phyloP scores from a whole-genome alignment of 306 rosid genomes.

The Inga leiocalycina region DNA sequence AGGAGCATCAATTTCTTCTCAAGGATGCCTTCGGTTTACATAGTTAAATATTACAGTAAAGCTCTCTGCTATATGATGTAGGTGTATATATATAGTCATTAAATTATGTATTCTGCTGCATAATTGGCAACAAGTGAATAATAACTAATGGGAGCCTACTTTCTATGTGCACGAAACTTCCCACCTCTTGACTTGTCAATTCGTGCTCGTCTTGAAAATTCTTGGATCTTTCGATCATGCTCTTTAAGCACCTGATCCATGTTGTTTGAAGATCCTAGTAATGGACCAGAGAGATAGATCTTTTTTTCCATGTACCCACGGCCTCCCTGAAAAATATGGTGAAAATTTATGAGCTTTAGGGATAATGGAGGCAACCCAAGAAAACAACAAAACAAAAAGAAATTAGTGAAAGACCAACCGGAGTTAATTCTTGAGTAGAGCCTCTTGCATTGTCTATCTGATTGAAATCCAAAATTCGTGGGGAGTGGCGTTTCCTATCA shows the following conservation, averaged over 20 bases:
- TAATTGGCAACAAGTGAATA: conserved; percentile 21
- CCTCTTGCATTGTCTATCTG: conserved; percentile 53
- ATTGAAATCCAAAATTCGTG: conserved; percentile 37
- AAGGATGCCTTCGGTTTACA: conserved; percentile 39
- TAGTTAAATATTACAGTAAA: conserved; percentile 32
- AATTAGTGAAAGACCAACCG: conserved; percentile 50
- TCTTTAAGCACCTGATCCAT: conserved; percentile 83
- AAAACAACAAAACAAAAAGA: background rate
- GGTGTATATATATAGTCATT: conserved; percentile 11
- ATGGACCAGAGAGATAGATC: conserved; percentile 87
- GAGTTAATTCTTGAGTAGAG: conserved; percentile 51
- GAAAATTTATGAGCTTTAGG: too few relatives aligned
- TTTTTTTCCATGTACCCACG: conserved; percentile 63
- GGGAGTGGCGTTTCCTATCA: conserved; percentile 46
- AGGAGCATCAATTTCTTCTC: conserved; percentile 29
- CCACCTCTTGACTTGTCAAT: conserved; percentile 46
- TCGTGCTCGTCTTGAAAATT: conserved; percentile 73
- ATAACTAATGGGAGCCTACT: conserved; percentile 19
- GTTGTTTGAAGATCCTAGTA: conserved; percentile 60
- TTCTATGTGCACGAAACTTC: conserved; percentile 37
- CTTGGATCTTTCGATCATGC: conserved; percentile 83
- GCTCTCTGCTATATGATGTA: conserved; percentile 30
- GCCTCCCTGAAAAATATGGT: conserved; percentile 60
- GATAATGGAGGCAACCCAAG: background rate
- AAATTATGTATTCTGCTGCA: conserved; percentile 29